Conservation (phyloP, 2,329 filamentous ascomycete species). For the Neopestalotiopsis rosae region DNA sequence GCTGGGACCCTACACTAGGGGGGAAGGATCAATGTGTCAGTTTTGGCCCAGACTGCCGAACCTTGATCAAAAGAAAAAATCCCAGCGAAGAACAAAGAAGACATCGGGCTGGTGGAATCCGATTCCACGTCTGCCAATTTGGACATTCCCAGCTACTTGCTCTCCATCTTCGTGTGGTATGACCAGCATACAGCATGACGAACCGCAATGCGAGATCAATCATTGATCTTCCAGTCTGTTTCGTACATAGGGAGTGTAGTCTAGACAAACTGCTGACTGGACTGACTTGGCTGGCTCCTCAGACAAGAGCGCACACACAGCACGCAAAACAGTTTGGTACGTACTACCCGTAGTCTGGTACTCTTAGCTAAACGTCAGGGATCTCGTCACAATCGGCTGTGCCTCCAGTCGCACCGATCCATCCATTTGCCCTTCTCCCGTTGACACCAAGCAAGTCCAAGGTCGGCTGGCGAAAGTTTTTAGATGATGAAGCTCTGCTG, state of each 20-base stretch:
- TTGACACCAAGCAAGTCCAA: neutral
- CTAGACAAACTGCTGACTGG: neutral
- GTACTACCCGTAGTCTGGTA: neutral
- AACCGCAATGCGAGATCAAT: neutral
- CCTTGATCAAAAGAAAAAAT: neutral
- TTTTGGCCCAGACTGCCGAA: slow-evolving; percentile 14
- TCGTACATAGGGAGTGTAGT: neutral
- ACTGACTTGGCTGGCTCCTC: neutral
- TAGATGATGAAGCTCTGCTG: slow-evolving; percentile 14
- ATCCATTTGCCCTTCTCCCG: slow-evolving; percentile 3
- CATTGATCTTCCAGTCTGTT: neutral
- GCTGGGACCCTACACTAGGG: slow-evolving; percentile 5
- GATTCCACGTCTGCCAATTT: neutral
- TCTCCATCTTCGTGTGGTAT: neutral
- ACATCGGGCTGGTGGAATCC: neutral
- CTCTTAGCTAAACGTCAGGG: neutral
- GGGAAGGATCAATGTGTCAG: slow-evolving; percentile 14
- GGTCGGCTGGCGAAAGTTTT: neutral
- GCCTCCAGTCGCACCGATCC: neutral
- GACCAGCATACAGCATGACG: neutral
- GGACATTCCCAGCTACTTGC: neutral
- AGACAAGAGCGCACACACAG: neutral
- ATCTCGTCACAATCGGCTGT: neutral
- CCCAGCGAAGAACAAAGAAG: neutral
- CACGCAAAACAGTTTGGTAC: neutral